Evolutionary conservation across 1,139 yeast genomes (phyloP).

Genomic region (Blastobotrys persicus): DNA sequence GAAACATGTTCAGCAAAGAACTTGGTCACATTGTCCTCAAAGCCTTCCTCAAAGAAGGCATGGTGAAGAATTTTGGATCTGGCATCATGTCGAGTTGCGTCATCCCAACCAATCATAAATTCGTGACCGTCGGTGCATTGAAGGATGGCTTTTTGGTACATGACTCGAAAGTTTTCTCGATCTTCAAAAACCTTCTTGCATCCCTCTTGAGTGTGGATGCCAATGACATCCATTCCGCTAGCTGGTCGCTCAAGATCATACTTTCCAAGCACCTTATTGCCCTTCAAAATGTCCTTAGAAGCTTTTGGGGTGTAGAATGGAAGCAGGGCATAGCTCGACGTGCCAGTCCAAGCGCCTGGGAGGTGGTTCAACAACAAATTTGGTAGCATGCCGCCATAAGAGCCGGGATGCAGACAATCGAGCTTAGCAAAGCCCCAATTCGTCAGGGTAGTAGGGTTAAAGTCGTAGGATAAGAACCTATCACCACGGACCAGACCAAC

Average conservation of each 20-base stretch:
- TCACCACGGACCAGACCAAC: slow-evolving; percentile 14
- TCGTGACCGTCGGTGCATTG: slow-evolving; percentile 15
- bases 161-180: slow-evolving; percentile 12
- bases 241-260: slow-evolving; percentile 14
- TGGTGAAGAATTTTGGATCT: slow-evolving; percentile 12
- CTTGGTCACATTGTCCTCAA: slow-evolving; percentile 10
- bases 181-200: slow-evolving; percentile 15
- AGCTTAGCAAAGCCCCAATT: slow-evolving; percentile 16
- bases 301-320: slow-evolving; percentile 15
- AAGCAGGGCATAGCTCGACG: slow-evolving; percentile 11
- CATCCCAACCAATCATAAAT: slow-evolving; percentile 16
- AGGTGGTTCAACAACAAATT: slow-evolving; percentile 10
- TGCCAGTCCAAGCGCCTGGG: slow-evolving; percentile 12
- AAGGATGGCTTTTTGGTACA: slow-evolving; percentile 14
- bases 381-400: slow-evolving; percentile 12
- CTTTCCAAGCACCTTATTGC: slow-evolving; percentile 11
- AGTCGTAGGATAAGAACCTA: slow-evolving; percentile 13
- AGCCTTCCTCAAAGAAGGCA: slow-evolving; percentile 14
- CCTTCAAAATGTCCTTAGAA: slow-evolving; percentile 8
- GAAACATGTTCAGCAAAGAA: slow-evolving; percentile 12
- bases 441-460: slow-evolving; percentile 13
- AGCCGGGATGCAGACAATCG: slow-evolving; percentile 11
- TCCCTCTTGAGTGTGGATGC: slow-evolving; percentile 15
- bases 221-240: slow-evolving; percentile 12
- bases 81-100: slow-evolving; percentile 11